Evolutionary conservation across 2,329 filamentous ascomycete species (phyloP).

Genomic region (Nigrospora osmanthi): DNA sequence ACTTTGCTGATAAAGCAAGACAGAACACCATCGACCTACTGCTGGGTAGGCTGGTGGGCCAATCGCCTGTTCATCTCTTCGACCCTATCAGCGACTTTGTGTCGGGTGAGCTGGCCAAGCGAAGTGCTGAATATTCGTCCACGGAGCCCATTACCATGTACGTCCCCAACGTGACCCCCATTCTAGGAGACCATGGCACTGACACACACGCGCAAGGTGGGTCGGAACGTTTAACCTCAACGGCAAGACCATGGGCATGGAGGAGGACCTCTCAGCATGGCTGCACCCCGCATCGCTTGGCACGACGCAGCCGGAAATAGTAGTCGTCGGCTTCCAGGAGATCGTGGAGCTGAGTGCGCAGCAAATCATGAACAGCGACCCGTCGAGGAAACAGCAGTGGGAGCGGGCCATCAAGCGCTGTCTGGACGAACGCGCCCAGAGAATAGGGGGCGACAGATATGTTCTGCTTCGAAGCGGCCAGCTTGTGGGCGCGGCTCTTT

Average conservation of each 20-base stretch:
- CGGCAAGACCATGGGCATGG: slow-evolving; percentile 70
- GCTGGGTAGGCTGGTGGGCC: slow-evolving; percentile 75
- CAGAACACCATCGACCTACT: slow-evolving; percentile 95
- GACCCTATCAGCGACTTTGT: slow-evolving; percentile 95
- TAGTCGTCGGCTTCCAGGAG: slow-evolving; percentile 91
- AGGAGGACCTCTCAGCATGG: slow-evolving; percentile 79
- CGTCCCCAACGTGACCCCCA: slow-evolving; percentile 11
- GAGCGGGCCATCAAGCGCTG: slow-evolving; percentile 72
- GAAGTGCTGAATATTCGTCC: slow-evolving; percentile 66
- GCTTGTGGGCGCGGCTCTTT: slow-evolving; percentile 85
- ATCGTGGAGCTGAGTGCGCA: slow-evolving; percentile 97
- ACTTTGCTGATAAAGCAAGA: slow-evolving; percentile 86
- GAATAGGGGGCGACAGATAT: slow-evolving; percentile 66
- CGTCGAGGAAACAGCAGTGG: slow-evolving; percentile 76
- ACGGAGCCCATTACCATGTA: slow-evolving; percentile 69
- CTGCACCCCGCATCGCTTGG: slow-evolving; percentile 58
- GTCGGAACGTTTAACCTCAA: slow-evolving; percentile 95
- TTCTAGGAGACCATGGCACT: slow-evolving; percentile 6
- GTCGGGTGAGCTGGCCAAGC: slow-evolving; percentile 62
- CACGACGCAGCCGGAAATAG: slow-evolving; percentile 68
- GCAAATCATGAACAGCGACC: slow-evolving; percentile 98
- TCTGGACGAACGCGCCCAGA: slow-evolving; percentile 63
- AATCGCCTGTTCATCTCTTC: slow-evolving; percentile 75
- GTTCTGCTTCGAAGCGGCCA: slow-evolving; percentile 87
- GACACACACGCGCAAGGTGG: slow-evolving; percentile 27